Evolutionary conservation across 495 filamentous ascomycete species (phyloP).

Genomic region (Neurospora hispaniola): DNA sequence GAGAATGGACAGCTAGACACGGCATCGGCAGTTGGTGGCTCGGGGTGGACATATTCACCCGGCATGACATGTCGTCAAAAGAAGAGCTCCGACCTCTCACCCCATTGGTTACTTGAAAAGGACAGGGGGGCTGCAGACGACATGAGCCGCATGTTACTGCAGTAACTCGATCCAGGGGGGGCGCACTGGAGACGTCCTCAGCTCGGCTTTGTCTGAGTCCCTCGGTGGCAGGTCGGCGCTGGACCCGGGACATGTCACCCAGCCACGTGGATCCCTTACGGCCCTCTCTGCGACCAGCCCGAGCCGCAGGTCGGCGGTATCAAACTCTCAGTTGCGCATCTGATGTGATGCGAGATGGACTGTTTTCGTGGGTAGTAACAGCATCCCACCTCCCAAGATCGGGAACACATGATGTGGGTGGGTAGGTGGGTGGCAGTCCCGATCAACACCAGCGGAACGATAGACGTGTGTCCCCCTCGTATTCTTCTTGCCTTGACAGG

Average conservation of each 20-base stretch:
- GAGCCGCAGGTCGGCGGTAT: not conserved
- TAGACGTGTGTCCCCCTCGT: not conserved
- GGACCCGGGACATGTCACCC: not conserved
- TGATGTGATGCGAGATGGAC: not conserved
- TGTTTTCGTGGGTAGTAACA: not conserved
- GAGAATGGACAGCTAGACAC: fast-evolving
- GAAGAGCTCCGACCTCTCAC: not conserved
- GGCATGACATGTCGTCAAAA: not conserved
- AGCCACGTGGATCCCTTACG: not conserved
- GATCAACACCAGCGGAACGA: not conserved
- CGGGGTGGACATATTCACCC: not conserved
- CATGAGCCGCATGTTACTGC: not conserved
- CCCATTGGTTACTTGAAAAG: not conserved
- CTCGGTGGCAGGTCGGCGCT: not conserved
- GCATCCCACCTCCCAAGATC: not conserved
- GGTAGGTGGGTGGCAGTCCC: not conserved
- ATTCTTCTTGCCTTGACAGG: not conserved
- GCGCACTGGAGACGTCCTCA: not conserved
- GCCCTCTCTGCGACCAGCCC: not conserved
- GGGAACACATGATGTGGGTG: not conserved
- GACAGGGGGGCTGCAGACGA: not conserved
- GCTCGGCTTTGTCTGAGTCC: not conserved
- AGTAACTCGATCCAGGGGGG: not conserved
- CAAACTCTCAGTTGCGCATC: not conserved
- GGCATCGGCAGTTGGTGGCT: not conserved